Conservation (phyloP, 148 eudicot genomes). For the Oxyria digyna region DNA sequence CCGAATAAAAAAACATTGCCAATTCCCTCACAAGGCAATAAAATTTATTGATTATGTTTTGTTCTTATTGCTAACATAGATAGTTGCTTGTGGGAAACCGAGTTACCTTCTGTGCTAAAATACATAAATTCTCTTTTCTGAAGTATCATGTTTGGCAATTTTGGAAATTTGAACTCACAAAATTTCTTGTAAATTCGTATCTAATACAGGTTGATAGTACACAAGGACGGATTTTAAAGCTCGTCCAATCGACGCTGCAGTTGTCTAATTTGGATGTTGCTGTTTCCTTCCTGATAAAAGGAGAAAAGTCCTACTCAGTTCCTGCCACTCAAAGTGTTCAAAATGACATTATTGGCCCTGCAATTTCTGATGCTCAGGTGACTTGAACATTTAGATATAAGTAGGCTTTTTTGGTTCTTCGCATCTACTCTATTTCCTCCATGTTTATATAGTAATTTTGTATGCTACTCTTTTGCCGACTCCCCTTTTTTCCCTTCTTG, state of each 20-base stretch:
- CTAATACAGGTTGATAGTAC: constrained; percentile 54
- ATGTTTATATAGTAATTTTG: neutral
- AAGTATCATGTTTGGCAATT: neutral
- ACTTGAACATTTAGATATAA: constrained; percentile 11
- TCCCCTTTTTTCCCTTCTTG: neutral
- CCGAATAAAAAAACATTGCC: neutral
- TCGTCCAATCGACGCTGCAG: constrained; percentile 65
- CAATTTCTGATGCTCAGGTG: constrained; percentile 70
- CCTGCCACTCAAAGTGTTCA: constrained; percentile 51
- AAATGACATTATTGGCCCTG: constrained; percentile 67
- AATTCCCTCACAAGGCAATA: neutral
- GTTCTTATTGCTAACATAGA: neutral
- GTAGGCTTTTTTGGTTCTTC: neutral
- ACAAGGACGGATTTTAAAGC: constrained; percentile 51
- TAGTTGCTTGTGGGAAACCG: neutral
- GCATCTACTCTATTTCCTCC: neutral
- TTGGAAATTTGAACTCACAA: constrained; percentile 2
- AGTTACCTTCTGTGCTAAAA: neutral
- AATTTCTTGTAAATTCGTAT: neutral
- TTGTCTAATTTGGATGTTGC: constrained; percentile 82
- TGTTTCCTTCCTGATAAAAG: constrained; percentile 47
- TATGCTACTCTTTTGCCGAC: constrained; percentile 2
- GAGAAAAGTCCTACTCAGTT: constrained; percentile 48
- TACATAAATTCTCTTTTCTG: neutral
- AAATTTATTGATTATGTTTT: neutral